Evolutionary conservation across 2,329 filamentous ascomycete genomes (phyloP).

Genomic region (Trichophyton equinum): DNA sequence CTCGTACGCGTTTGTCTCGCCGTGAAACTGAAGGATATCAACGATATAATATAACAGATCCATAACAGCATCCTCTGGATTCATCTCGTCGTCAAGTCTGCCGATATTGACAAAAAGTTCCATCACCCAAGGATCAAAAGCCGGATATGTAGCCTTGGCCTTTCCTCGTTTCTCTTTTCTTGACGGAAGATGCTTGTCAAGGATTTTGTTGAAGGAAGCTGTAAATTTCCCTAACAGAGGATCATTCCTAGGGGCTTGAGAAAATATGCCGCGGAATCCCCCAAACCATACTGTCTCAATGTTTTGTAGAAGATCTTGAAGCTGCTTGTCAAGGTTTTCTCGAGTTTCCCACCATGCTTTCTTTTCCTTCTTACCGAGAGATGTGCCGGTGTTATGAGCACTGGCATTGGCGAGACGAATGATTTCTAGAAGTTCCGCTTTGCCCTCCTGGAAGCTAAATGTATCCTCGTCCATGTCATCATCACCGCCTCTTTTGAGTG

Average conservation of each 20-base stretch:
- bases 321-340: constrained; percentile 61
- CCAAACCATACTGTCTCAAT: constrained; percentile 92
- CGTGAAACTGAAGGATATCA: constrained; percentile 91
- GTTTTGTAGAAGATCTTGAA: constrained; percentile 66
- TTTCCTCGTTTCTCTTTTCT: constrained; percentile 49
- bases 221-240: constrained; percentile 63
- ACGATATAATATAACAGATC: constrained; percentile 94
- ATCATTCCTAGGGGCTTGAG: constrained; percentile 51
- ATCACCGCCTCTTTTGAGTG: constrained; percentile 67
- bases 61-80: constrained; percentile 78
- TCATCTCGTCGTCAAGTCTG: constrained; percentile 54
- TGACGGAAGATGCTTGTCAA: constrained; percentile 78
- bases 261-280: constrained; percentile 90
- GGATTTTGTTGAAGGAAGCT: constrained; percentile 60
- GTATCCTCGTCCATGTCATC: constrained; percentile 67
- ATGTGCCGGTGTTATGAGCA: constrained; percentile 61
- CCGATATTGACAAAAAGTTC: constrained; percentile 83
- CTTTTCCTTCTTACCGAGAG: constrained; percentile 61
- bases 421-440: constrained; percentile 67
- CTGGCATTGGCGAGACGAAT: constrained; percentile 70
- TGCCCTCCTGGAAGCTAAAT: constrained; percentile 73
- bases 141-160: constrained; percentile 40
- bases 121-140: constrained; percentile 55
- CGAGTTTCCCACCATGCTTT: constrained; percentile 83
- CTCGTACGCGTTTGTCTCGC: constrained; percentile 91